Evolutionary conservation across 768 basidiomycete genomes (phyloP).

Genomic region (Gautieria morchelliformis): DNA sequence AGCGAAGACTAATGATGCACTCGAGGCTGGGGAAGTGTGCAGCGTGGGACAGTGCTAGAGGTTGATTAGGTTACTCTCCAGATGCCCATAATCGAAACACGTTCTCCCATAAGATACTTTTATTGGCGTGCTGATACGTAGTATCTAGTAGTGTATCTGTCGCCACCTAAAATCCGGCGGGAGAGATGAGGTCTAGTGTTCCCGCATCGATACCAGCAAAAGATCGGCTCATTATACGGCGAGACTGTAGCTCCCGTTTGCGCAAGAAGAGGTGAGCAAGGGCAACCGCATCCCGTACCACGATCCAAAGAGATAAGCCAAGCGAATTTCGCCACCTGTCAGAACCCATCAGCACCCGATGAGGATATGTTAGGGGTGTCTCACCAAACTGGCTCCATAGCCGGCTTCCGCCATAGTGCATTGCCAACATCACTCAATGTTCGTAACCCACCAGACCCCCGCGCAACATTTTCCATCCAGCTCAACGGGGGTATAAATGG

Average conservation of each 20-base stretch:
- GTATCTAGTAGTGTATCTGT: not conserved
- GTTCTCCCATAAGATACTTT: not conserved
- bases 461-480: not conserved
- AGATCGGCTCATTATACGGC: constrained; percentile 57
- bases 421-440: not conserved
- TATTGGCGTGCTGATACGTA: not conserved
- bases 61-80: constrained; percentile 5
- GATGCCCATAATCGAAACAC: not conserved
- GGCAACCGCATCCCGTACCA: constrained; percentile 58
- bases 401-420: not conserved
- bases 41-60: constrained; percentile 74
- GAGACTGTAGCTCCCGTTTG: constrained; percentile 61
- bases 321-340: constrained; percentile 59
- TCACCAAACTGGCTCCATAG: constrained; percentile 60
- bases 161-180: not conserved
- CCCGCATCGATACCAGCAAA: constrained; percentile 64
- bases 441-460: not conserved
- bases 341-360: not conserved
- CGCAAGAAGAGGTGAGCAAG: constrained; percentile 60
- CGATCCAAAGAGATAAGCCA: constrained; percentile 57
- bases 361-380: not conserved
- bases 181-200: constrained; percentile 52
- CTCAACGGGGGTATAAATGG: not conserved
- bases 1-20: not conserved
- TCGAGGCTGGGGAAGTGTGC: constrained; percentile 67